Base-by-base conservation (phyloP, 1,139 yeast species). In the Trichomonascaceae sp. region DNA sequence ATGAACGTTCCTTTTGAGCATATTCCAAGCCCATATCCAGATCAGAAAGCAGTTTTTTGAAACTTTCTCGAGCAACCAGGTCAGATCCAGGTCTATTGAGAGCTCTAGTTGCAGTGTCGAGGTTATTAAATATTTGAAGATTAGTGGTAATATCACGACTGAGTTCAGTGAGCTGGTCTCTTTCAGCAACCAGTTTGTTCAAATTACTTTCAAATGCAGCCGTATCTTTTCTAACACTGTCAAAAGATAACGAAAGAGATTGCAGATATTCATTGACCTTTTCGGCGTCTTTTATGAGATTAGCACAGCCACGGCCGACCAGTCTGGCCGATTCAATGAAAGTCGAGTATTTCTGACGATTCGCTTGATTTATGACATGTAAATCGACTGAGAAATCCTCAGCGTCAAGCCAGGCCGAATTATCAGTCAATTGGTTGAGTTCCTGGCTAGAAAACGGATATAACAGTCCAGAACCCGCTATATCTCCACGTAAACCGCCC, bases 21-120 rank as follows among this genome's bases (percentile, higher is more conserved):
- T 81, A 84, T 2, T 60, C 66, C 41, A 84, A 65, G 27, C 85
- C 84, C 9, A 70, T 72, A 64, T 89, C 96, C 52, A 91, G 73
- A 53, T 81, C 81, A 1, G 58, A 60, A 55, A 91, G 69, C 58
- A 87, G 78, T 4, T 66, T 65, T 51, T 73, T 76, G 70, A 84
- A 86, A 3, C 78, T 74, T 10, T 78, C 75, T 52, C 78, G 78
- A 45, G 80, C 75, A 1, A 89, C 89, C 50, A 86, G 76, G 49
- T 77, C 78, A 30, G 85, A 80, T 1, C 88, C 88, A 2, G 89
- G 87, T 22, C 82, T 80, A 58, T 90, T 85, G 57, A 93, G 75
- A 48, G 77, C 77, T 57, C 83, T 78, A 20, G 88, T 85, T 32
- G 89, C 84, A 3, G 78, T 74, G 53, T 89, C 96, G 55, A 91